These are phyloP conservation scores for Lentinula novae-zelandiae DNA, from an alignment of 1,284 basidiomycete genomes.

Conservation along the genomic window DNA sequence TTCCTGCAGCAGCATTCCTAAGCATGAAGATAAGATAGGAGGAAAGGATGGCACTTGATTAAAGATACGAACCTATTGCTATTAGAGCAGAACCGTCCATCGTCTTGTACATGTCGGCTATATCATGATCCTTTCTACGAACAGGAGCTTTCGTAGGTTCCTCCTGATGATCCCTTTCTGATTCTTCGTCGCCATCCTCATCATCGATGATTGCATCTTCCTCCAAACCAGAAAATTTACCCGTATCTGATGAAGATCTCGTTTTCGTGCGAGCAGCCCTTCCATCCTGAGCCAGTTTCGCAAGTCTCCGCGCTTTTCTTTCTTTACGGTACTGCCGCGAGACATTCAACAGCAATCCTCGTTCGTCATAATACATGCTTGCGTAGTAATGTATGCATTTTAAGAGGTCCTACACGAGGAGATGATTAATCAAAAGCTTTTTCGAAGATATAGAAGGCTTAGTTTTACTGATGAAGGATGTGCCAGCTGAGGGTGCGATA, in stretches of 20 bases:
- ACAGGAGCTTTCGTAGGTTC: constrained; percentile 18
- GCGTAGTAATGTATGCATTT: constrained; percentile 69
- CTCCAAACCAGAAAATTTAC: neutral
- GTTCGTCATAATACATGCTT: constrained; percentile 56
- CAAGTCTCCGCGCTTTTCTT: constrained; percentile 30
- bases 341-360: constrained; percentile 53
- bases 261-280: constrained; percentile 8
- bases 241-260: neutral
- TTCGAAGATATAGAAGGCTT: neutral
- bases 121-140: neutral
- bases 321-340: constrained; percentile 42
- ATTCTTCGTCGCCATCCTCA: constrained; percentile 5
- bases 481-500: constrained; percentile 15
- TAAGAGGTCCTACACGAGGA: constrained; percentile 52
- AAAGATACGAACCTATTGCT: constrained; percentile 51
- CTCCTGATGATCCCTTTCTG: neutral
- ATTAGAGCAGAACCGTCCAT: constrained; percentile 71
- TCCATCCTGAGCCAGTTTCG: constrained; percentile 1
- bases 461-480: constrained; percentile 45
- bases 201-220: constrained; percentile 12
- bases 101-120: constrained; percentile 67
- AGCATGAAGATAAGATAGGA: constrained; percentile 7
- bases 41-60: neutral
- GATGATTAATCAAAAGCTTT: neutral
- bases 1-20: constrained; percentile 69